Base-by-base conservation (phyloP, 2,329 filamentous ascomycete genomes). In the Botryotinia calthae region DNA sequence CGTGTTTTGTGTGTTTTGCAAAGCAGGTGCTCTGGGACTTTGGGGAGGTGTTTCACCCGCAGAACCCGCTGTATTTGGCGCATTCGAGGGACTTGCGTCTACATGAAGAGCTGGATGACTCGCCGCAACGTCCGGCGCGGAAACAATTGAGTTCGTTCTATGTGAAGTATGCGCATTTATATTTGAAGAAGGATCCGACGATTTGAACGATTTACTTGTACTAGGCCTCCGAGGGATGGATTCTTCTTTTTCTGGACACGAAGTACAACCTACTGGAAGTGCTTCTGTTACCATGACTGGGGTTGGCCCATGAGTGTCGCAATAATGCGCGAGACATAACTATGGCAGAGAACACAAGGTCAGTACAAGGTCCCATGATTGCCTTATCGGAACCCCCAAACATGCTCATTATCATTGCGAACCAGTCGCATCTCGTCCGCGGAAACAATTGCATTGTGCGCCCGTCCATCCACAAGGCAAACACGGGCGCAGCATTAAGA, bases 201-300 rank as follows among this genome's bases (percentile, higher is more conserved):
- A 75, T 65, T 74, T 76, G 25, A 77, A 42, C 58, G 78, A 78
- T 72, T 74, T 74, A 63, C 78, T 77, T 10, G 75, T 76, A 58
- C 78, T 80, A 6, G 76, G 77, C 73, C 78, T 72, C 48, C 76
- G 75, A 51, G 68, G 73, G 56, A 73, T 75, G n/a, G 74, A 42
- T 64, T 78, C 76, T 40, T 82, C 81, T 61, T 84, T 83, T 74
- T 90, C 87, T 78, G 85, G 87, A 79, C 90, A 92, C 77, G 85
- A 84, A 73, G 84, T 83, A 79, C 90, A 92, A 65, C 87, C 85
- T 20, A 88, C 87, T 2, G 88, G 87, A 22, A 90, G 82, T 66
- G 89, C 89, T 80, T 92, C 89, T 51, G 90, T 92, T 78, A 91
- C 89, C 87, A 92, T 90, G 73, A 92, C 82, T 67, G 89, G 89